Evolutionary conservation across 805 yeast species (phyloP), one percentile per base, ranked within the genome.

Genomic region (Saccharomyces kudriavzevii): DNA sequence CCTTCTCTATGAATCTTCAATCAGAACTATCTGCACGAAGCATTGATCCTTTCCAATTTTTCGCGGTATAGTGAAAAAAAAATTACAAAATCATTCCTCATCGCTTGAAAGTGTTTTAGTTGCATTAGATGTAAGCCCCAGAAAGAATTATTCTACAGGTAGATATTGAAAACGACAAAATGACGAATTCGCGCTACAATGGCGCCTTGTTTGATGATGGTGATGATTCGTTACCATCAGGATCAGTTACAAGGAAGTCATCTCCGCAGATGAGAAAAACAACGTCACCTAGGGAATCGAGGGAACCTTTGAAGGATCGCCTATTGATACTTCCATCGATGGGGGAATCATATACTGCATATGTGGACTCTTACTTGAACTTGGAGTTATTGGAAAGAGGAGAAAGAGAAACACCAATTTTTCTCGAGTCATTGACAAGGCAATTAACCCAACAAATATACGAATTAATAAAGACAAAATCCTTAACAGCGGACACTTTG

Each of bases 381-480:
- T 22, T 48, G 25, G 60, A 58, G 1, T 48, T 62, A 30, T 47
- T 66, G 43, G 58, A 60, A 40, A 49, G 59, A 25, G 71, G 68
- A 24, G 61, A 61, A 40, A 43, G 55, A 35, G 65, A 61, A 46
- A 49, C 64, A n/a, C 24, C 56, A 1, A 58, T 54, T 35, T 61
- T 56, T 40, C 61, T 57, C 47, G 58, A 56, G 17, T 54, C 63
- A 2, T 53, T 62, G 9, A 62, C 60, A 29, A 66, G 69, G 14
- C 65, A 60, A 52, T 53, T 67, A 45, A 57, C 64, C 2, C 67
- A 66, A 31, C 60, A 59, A 10, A 54, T 60, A 13, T 68, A 62
- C 49, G 67, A 65, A 35, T 47, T 66, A 29, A 57, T 68, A 6
- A 54, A 55, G 35, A 56, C 62, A 22, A 57, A 59, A 22, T 46